Evolutionary conservation across 352 stramenopile species (phyloP).

Genomic region (Pythium biforme): DNA sequence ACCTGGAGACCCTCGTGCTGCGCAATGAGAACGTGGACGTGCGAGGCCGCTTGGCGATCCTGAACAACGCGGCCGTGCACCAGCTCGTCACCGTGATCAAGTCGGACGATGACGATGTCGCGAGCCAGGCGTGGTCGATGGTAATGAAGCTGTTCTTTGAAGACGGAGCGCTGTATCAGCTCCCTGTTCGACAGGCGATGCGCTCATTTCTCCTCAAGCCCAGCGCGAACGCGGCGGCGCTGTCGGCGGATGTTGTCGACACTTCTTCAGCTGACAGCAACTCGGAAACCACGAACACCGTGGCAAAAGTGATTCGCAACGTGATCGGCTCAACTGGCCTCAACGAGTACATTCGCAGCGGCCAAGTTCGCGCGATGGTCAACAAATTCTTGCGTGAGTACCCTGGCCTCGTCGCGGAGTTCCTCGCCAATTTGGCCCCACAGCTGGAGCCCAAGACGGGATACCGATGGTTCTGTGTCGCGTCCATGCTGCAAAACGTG

Average conservation of each 20-base stretch:
- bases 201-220: conserved; percentile 22
- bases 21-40: conserved; percentile 46
- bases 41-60: conserved; percentile 61
- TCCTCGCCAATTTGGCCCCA: conserved; percentile 50
- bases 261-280: not conserved
- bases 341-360: conserved; percentile 57
- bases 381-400: conserved; percentile 58
- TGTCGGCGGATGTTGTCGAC: conserved; percentile 33
- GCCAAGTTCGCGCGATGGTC: conserved; percentile 54
- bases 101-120: conserved; percentile 44
- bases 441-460: conserved; percentile 72
- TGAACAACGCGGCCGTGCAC: conserved; percentile 59
- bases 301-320: conserved; percentile 62
- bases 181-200: conserved; percentile 38
- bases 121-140: conserved; percentile 36
- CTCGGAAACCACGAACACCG: not conserved
- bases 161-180: conserved; percentile 48
- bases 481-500: conserved; percentile 68
- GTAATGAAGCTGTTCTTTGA: conserved; percentile 65
- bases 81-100: conserved; percentile 72
- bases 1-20: conserved; percentile 52
- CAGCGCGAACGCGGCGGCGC: conserved; percentile 2
- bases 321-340: conserved; percentile 61
- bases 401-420: conserved; percentile 58
- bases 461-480: conserved; percentile 79